Evolutionary conservation across 2,329 filamentous ascomycete species (phyloP).

Genomic region (Passalora sequoiae): DNA sequence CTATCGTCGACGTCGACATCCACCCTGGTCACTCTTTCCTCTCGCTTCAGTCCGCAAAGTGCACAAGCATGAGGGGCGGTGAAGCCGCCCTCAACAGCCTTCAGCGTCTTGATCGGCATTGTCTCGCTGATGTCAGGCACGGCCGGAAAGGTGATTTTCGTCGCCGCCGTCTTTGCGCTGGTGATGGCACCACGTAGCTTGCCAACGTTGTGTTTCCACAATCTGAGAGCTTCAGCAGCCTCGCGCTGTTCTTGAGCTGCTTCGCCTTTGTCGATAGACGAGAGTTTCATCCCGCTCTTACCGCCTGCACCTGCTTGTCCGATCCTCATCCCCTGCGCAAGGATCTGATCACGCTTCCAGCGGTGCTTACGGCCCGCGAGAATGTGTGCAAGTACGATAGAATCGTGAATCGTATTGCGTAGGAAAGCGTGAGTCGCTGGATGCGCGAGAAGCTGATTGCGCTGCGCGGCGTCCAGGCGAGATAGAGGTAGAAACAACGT

Average conservation of each 20-base stretch:
- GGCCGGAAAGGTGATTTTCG: constrained; percentile 27
- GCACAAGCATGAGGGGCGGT: constrained; percentile 72
- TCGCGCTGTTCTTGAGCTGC: constrained; percentile 79
- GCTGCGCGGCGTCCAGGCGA: constrained; percentile 44
- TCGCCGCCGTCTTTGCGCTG: constrained; percentile 42
- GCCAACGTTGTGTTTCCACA: constrained; percentile 72
- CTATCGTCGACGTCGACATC: constrained; percentile 78
- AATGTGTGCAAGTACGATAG: constrained; percentile 67
- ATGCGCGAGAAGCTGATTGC: constrained; percentile 57
- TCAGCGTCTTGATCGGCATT: constrained; percentile 63
- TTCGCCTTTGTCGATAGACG: constrained; percentile 78
- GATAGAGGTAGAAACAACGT: constrained; percentile 62
- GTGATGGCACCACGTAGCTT: constrained; percentile 68
- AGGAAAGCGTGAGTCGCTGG: constrained; percentile 60
- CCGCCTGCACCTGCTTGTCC: constrained; percentile 66
- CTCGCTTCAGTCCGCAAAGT: constrained; percentile 80
- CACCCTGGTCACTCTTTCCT: constrained; percentile 72
- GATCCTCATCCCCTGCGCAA: constrained; percentile 85
- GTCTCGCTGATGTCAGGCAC: constrained; percentile 68
- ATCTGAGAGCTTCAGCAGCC: constrained; percentile 66
- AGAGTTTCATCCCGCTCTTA: constrained; percentile 80
- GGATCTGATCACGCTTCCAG: constrained; percentile 83
- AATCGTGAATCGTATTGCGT: constrained; percentile 57
- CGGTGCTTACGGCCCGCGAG: constrained; percentile 78
- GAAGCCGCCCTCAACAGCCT: constrained; percentile 58